phyloP scores from a whole-genome alignment of 2,329 filamentous ascomycete genomes.

The Aspergillus floridensis region DNA sequence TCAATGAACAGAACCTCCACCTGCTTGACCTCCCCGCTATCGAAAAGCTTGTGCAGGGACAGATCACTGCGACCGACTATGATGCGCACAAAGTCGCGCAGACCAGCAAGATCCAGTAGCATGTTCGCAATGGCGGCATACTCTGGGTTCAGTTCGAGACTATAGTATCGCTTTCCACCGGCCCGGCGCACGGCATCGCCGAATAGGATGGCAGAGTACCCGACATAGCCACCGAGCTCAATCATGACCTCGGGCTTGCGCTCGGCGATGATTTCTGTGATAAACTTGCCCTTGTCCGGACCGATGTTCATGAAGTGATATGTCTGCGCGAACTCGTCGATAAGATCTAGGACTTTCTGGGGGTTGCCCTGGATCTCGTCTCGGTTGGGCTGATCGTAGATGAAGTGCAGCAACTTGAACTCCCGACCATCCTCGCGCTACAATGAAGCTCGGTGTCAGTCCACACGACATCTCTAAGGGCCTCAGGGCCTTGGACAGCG shows the following conservation, averaged over 20 bases:
- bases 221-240: conserved; percentile 77
- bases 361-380: conserved; percentile 65
- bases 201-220: conserved; percentile 78
- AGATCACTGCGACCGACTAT: conserved; percentile 66
- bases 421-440: conserved; percentile 67
- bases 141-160: conserved; percentile 69
- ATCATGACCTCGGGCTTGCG: conserved; percentile 68
- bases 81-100: conserved; percentile 68
- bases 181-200: conserved; percentile 62
- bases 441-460: not conserved
- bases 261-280: conserved; percentile 65
- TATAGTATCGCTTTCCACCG: conserved; percentile 66
- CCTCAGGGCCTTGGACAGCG: not conserved
- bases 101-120: conserved; percentile 70
- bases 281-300: conserved; percentile 68
- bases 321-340: conserved; percentile 66
- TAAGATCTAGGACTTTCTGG: conserved; percentile 61
- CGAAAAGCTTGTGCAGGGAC: conserved; percentile 61
- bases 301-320: conserved; percentile 82
- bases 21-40: conserved; percentile 52
- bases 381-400: conserved; percentile 62
- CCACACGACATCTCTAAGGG: not conserved
- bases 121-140: conserved; percentile 68
- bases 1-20: conserved; percentile 77
- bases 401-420: conserved; percentile 67